These are phyloP conservation scores for Verticillium klebahnii DNA, from an alignment of 2,329 filamentous ascomycete genomes.

Conservation along the genomic window DNA sequence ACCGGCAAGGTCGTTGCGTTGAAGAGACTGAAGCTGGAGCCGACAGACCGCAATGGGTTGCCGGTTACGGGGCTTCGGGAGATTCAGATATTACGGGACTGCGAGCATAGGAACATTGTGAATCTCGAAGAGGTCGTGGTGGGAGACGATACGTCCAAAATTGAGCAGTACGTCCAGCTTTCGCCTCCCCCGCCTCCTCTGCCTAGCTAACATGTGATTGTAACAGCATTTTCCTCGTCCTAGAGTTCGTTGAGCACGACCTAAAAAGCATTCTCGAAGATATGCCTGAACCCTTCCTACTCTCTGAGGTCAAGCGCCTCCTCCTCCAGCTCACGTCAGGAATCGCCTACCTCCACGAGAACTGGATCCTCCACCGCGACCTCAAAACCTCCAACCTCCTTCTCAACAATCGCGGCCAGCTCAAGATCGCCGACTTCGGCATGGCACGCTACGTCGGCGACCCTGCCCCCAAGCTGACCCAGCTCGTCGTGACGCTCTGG, in stretches of 20 bases:
- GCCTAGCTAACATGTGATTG: slow-evolving; percentile 23
- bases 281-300: slow-evolving; percentile 90
- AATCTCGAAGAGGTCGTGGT: slow-evolving; percentile 78
- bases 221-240: slow-evolving; percentile 79
- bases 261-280: slow-evolving; percentile 89
- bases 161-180: slow-evolving; percentile 42
- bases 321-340: slow-evolving; percentile 78
- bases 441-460: slow-evolving; percentile 90
- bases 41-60: slow-evolving; percentile 67
- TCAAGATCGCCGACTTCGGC: slow-evolving; percentile 97
- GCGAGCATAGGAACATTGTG: slow-evolving; percentile 79
- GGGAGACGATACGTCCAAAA: slow-evolving; percentile 52
- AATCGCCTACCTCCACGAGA: slow-evolving; percentile 77
- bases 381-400: slow-evolving; percentile 92
- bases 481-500: slow-evolving; percentile 95
- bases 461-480: slow-evolving; percentile 74
- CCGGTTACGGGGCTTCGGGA: slow-evolving; percentile 90
- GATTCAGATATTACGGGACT: slow-evolving; percentile 84
- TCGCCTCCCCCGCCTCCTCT: neutral
- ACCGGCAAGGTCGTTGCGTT: slow-evolving; percentile 83
- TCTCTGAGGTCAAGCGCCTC: slow-evolving; percentile 88
- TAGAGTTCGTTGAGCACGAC: slow-evolving; percentile 97
- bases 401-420: slow-evolving; percentile 87
- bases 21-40: slow-evolving; percentile 89
- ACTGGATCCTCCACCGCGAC: slow-evolving; percentile 91